Base-by-base conservation (phyloP, 352 stramenopile genomes). In the Pythium rhizo-oryzae region DNA sequence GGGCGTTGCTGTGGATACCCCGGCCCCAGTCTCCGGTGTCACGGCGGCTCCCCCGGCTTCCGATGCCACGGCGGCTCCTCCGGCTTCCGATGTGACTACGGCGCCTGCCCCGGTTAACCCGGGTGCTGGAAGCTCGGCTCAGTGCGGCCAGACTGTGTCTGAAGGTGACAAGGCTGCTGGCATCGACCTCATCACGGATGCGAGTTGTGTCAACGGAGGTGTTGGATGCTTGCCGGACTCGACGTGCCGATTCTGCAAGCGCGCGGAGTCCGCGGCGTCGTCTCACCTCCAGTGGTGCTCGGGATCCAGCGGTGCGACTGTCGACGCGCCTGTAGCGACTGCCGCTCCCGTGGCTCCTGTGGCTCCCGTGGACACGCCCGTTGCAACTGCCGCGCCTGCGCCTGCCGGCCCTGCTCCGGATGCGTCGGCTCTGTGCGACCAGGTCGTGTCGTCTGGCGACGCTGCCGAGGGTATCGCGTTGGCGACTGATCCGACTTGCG, bases 121-220 rank as follows among this genome's bases (percentile, higher is more conserved):
- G 5, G 24, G 25, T 23, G 24, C 50, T 28, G 50, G 50, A 53
- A 53, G 23, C 24, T 3, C 25, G 4, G 24, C 33, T n/a, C 8
- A 19, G 33, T 67, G 60, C 53, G 49, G 25, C 9, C 33, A 59
- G 23, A 37, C 33, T 4, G 57, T 67, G 13, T 69, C 66, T 0
- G 43, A 50, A n/a, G 66, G 67, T n/a, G 58, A 77, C 44, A 24
- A 28, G 16, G 44, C 18, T 6, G 67, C 58, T 41, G 71, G 71
- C 13, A 71, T 75, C 28, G 28, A 41, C 8, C 19, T 67, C 7
- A 24, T 67, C n/a, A 61, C 57, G n/a, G 71, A 77, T 37, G 8
- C 18, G 1, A 33, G 21, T 21, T 78, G 71, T 50, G n/a, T 55
- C 39, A 43, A 39, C n/a, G 51, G 25, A n/a, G 35, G 65, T 28